Evolutionary conservation across 495 filamentous ascomycete genomes (phyloP).

Genomic region (Lasiosphaeris hirsuta): DNA sequence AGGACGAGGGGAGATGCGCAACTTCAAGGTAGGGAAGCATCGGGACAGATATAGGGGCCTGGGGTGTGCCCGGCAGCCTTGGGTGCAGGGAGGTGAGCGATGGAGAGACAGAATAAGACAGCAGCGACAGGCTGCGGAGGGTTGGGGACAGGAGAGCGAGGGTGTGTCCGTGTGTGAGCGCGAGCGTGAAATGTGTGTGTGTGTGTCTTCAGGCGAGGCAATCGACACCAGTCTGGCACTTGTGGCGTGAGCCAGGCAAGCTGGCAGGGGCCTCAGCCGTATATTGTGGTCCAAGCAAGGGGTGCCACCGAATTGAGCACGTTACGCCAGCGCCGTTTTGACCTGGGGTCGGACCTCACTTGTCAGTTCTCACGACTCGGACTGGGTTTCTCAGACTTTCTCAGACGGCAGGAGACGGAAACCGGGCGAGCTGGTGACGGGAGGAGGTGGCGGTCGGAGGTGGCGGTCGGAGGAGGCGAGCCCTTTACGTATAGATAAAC

Average conservation of each 20-base stretch:
- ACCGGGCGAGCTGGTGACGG: not conserved
- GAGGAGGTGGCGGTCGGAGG: too few species aligned
- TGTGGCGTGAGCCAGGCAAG: conserved; percentile 20
- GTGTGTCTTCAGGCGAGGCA: conserved; percentile 3
- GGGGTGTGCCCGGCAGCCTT: conserved; percentile 21
- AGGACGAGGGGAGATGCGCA: conserved; percentile 70
- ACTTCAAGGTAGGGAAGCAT: conserved; percentile 54
- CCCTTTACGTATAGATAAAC: too few species aligned
- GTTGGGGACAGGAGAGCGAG: not conserved
- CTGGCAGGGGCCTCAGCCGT: conserved; percentile 9
- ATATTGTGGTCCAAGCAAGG: conserved; percentile 22
- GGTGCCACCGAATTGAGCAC: conserved; percentile 12
- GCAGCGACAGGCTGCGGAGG: not conserved
- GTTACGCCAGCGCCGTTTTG: not conserved
- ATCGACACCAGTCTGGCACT: conserved; percentile 2
- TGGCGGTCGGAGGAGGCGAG: too few species aligned
- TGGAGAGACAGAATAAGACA: not conserved
- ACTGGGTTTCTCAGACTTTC: too few species aligned
- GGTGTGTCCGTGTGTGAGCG: not conserved
- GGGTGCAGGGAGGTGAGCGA: conserved; percentile 1
- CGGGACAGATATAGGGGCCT: conserved; percentile 18
- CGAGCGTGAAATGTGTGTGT: not conserved
- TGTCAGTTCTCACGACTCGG: not conserved
- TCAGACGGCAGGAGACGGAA: conserved; percentile 1
- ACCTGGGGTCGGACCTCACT: conserved; percentile 1